Base-by-base conservation (phyloP, 2,329 filamentous ascomycete genomes). In the Xylariaceae sp. region DNA sequence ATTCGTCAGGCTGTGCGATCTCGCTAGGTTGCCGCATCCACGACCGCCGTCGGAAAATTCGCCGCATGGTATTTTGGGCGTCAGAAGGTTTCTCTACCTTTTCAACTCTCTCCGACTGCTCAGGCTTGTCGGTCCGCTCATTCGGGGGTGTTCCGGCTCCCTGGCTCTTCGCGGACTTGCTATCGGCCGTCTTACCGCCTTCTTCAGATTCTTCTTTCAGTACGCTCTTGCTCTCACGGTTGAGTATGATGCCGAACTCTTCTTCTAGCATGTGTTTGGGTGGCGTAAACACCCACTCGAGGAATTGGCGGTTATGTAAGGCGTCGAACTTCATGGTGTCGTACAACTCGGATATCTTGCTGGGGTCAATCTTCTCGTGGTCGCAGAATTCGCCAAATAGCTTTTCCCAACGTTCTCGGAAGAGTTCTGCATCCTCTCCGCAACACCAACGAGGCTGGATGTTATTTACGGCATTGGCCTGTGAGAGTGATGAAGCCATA, bases 291-390 rank as follows among this genome's bases (percentile, higher is more conserved):
- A 97, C 88, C 90, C 94, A 97, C 74, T 99, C 94, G 3, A 99
- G 78, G 70, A 99, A 99, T 63, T 92, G 90, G 2, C 94, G 87
- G 71, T 99, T 99, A 75, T 99, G 95, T 11, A 99, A 80, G 1
- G 94, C 94, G 73, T 99, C 94, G 65, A 97, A 99, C 74, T 99
- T 99, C 94, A 99, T 97, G 17, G 93, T 97, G 74, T 99, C 94
- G 73, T 99, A 99, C 2, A 99, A 82, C 76, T 99, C 94, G 4
- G 92, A 97, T 63, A 99, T 93, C 78, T 99, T 99, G 80, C 92
- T 96, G 15, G 95, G 95, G 74, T 99, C 94, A 15, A 97, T 92
- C 78, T 99, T 99, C 70, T 99, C 94, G 1, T 90, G 88, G 73
- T 99, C 95, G 66, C 89, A 94, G 70, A 99, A 99, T 72, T 99